These are phyloP conservation scores for Aureobasidium sp. DNA, from an alignment of 2,329 filamentous ascomycete species.

Conservation along the genomic window DNA sequence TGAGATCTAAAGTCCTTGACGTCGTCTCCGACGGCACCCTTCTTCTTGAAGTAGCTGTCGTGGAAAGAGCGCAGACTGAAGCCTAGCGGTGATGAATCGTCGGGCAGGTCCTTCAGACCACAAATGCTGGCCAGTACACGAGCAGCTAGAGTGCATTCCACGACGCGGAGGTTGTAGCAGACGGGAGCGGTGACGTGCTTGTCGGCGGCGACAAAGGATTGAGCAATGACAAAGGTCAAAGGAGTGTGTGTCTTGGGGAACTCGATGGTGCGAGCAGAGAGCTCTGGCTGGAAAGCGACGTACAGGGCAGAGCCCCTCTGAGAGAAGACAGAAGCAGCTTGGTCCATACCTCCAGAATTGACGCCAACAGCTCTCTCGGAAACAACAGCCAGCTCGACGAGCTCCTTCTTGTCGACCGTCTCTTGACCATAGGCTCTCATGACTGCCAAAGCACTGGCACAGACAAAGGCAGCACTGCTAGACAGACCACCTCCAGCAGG, in stretches of 20 bases:
- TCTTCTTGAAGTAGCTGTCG: conserved; percentile 61
- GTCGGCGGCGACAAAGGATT: conserved; percentile 88
- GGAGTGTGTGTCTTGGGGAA: conserved; percentile 77
- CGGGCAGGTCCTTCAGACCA: conserved; percentile 54
- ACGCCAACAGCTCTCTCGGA: conserved; percentile 92
- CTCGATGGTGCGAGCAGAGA: conserved; percentile 66
- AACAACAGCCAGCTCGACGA: conserved; percentile 88
- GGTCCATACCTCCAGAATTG: conserved; percentile 97
- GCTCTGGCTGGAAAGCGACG: conserved; percentile 78
- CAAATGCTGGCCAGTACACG: conserved; percentile 53
- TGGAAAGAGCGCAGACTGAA: conserved; percentile 83
- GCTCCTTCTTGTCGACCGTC: conserved; percentile 77
- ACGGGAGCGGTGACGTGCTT: conserved; percentile 90
- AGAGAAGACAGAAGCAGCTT: conserved; percentile 91
- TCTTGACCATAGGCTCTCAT: conserved; percentile 75
- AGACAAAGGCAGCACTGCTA: conserved; percentile 90
- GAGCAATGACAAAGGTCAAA: conserved; percentile 84
- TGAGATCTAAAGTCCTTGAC: conserved; percentile 48
- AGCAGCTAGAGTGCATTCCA: conserved; percentile 87
- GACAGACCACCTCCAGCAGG: conserved; percentile 87
- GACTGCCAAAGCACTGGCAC: conserved; percentile 78
- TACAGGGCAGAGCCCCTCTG: conserved; percentile 78
- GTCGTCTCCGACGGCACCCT: conserved; percentile 38
- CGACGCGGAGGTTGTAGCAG: conserved; percentile 93
- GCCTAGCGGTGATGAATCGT: conserved; percentile 74